Conservation (phyloP, 495 filamentous ascomycete genomes). For the Acidomyces sp. region DNA sequence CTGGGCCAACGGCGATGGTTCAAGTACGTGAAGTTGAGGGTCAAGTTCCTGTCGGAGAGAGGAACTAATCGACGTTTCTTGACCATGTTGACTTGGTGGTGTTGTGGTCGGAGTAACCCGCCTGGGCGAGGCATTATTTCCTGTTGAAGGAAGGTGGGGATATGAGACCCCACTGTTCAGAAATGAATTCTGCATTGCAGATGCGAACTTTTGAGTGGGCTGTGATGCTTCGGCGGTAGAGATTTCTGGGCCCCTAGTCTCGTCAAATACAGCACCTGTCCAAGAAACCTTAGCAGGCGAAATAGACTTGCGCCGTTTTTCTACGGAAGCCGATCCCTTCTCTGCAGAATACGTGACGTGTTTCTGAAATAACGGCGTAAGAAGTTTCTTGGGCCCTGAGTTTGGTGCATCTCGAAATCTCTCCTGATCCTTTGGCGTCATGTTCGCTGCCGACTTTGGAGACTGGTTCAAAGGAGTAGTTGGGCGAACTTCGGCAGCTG, state of each 20-base stretch:
- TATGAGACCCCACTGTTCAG: background rate
- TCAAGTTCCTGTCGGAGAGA: conserved; percentile 8
- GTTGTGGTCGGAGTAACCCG: background rate
- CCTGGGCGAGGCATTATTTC: background rate
- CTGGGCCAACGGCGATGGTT: conserved; percentile 7
- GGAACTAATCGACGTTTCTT: background rate
- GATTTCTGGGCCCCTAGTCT: background rate
- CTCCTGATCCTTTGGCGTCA: conserved; percentile 39
- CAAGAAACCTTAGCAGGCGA: conserved; percentile 8
- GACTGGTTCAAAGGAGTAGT: conserved; percentile 34
- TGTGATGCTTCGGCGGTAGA: background rate
- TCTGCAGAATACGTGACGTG: conserved; percentile 12
- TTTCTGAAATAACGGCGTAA: conserved; percentile 36
- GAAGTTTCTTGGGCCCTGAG: conserved; percentile 28
- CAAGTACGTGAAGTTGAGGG: conserved; percentile 3
- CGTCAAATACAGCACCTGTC: conserved; percentile 10
- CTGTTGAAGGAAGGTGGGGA: background rate
- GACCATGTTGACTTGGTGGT: background rate
- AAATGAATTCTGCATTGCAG: background rate
- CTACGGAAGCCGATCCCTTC: conserved; percentile 11
- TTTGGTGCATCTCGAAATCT: conserved; percentile 37
- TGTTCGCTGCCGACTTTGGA: conserved; percentile 31
- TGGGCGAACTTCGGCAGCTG: conserved; percentile 10
- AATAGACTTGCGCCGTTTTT: conserved; percentile 6
- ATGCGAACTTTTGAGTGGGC: background rate